Conservation (phyloP, 192 early-diverging fungal species). For the Coemansia sp. region DNA sequence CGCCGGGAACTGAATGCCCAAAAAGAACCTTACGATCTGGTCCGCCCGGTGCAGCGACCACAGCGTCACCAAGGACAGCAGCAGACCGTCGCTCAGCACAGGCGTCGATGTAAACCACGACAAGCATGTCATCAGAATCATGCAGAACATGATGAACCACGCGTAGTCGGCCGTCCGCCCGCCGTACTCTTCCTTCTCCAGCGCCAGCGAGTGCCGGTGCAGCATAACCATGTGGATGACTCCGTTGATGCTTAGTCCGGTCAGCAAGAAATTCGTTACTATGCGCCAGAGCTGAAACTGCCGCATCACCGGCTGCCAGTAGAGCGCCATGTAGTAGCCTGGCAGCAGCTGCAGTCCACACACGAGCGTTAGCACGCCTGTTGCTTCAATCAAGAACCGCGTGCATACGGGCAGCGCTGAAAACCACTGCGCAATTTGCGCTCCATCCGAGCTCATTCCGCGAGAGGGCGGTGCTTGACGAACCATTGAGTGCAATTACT, state of each 20-base stretch:
- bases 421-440: slow-evolving; percentile 30
- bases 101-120: slow-evolving; percentile 31
- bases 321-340: slow-evolving; percentile 49
- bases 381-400: slow-evolving; percentile 15
- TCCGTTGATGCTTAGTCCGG: slow-evolving; percentile 57
- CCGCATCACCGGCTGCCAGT: slow-evolving; percentile 55
- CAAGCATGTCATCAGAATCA: slow-evolving; percentile 12
- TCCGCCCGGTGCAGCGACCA: slow-evolving; percentile 70
- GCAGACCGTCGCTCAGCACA: slow-evolving; percentile 53
- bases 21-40: slow-evolving; percentile 64
- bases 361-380: slow-evolving; percentile 11
- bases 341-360: slow-evolving; percentile 9
- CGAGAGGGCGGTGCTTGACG: slow-evolving; percentile 7
- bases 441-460: slow-evolving; percentile 22
- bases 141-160: slow-evolving; percentile 68
- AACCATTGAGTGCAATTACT: slow-evolving; percentile 3
- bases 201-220: slow-evolving; percentile 65
- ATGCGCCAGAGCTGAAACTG: slow-evolving; percentile 78
- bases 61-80: slow-evolving; percentile 68
- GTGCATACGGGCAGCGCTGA: slow-evolving; percentile 20
- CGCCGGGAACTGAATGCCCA: slow-evolving; percentile 72
- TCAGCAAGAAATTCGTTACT: slow-evolving; percentile 65
- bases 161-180: slow-evolving; percentile 77
- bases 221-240: slow-evolving; percentile 73
- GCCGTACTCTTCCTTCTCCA: slow-evolving; percentile 68